Conservation (phyloP, 495 filamentous ascomycete species). For the Acidomyces sp. region DNA sequence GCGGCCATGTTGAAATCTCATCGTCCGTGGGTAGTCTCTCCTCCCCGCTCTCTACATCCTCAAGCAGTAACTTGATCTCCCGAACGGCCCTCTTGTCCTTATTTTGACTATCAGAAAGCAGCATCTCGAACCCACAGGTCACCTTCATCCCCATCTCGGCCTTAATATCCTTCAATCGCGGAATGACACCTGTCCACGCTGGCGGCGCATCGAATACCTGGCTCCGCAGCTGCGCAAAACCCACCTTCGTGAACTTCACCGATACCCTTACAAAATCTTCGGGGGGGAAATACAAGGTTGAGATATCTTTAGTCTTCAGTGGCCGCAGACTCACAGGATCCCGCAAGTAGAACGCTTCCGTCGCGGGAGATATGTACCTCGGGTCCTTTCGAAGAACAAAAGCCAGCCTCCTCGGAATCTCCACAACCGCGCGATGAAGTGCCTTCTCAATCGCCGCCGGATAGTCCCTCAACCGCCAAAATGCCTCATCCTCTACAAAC, state of each 20-base stretch:
- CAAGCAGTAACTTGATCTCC: slow-evolving; percentile 61
- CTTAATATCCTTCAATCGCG: slow-evolving; percentile 25
- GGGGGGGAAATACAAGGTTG: slow-evolving; percentile 51
- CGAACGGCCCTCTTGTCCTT: slow-evolving; percentile 51
- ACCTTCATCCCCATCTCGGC: slow-evolving; percentile 79
- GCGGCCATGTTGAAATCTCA: slow-evolving; percentile 59
- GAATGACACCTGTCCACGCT: slow-evolving; percentile 41
- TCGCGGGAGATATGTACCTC: slow-evolving; percentile 61
- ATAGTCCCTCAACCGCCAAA: slow-evolving; percentile 73
- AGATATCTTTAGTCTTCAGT: slow-evolving; percentile 39
- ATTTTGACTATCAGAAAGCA: slow-evolving; percentile 51
- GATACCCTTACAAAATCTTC: slow-evolving; percentile 66
- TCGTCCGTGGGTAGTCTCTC: slow-evolving; percentile 53
- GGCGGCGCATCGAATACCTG: slow-evolving; percentile 66
- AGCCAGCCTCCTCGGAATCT: slow-evolving; percentile 72
- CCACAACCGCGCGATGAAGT: slow-evolving; percentile 56
- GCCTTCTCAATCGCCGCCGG: slow-evolving; percentile 57
- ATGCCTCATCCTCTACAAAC: slow-evolving; percentile 73
- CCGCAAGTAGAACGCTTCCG: slow-evolving; percentile 86
- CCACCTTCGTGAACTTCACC: slow-evolving; percentile 69
- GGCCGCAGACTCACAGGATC: slow-evolving; percentile 67
- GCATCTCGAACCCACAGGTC: slow-evolving; percentile 82
- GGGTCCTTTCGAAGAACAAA: slow-evolving; percentile 62
- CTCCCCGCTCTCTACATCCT: slow-evolving; percentile 53
- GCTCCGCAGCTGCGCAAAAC: slow-evolving; percentile 83